Base-by-base conservation (phyloP, 495 filamentous ascomycete species). In the Entonaema liquescens region DNA sequence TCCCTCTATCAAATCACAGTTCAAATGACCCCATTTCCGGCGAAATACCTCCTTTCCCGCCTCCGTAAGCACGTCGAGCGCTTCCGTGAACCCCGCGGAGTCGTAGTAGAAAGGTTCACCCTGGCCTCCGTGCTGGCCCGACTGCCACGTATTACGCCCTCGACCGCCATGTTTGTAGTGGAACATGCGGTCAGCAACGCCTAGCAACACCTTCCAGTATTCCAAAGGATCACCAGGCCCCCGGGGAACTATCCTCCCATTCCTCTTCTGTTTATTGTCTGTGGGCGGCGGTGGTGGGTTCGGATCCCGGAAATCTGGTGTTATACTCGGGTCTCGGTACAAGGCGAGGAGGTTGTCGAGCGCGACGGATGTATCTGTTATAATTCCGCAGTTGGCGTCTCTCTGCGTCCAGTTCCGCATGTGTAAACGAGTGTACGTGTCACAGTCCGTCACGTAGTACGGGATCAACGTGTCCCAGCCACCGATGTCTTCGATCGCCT, bases 41-140 rank as follows among this genome's bases (percentile, higher is more conserved):
- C 77, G 79, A 61, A 80, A 89, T 0, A 90, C 78, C 7, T 78
- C 76, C 57, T 81, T 75, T 0, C 87, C 88, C 25, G 82, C 77
- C 42, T 88, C 82, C 15, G 86, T 89, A 58, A 84, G 78, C 68
- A 88, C 79, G 9, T 77, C 68, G 21, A 88, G 77, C n/a, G 81
- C 86, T 33, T 79, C 79, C 13, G 85, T 83, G 59, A 89, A 85
- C 1, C 87, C 88, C 9, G 72, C 79, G 0, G 82, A 70, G 57
- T 86, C 81, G 58, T 88, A 80, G 71, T 89, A 88, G 52, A 83
- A 91, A 5, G 86, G 86, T 71, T 91, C 89, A 5, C 88, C 89
- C 54, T 84, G 68, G 0, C 88, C 89, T 21, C 89, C 89, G 11
- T 73, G 82, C 73, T 89, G 88, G 35, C 78, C 76, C 2, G 69